Base-by-base conservation (phyloP, 2,329 filamentous ascomycete species). In the Teratosphaeria epicoccoides region DNA sequence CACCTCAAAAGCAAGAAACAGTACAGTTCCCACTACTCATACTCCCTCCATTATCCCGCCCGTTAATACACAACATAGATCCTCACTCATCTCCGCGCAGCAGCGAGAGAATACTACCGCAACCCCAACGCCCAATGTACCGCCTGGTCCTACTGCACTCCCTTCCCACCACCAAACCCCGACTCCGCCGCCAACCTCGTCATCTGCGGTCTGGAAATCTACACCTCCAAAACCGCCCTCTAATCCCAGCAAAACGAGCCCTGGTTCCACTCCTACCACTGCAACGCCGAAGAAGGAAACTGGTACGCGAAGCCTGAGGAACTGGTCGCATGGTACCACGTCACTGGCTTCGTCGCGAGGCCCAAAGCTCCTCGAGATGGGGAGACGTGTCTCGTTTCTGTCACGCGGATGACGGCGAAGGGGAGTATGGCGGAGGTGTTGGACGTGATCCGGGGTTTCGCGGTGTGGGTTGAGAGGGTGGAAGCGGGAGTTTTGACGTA, bases 231-330 rank as follows among this genome's bases (percentile, higher is more conserved):
- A 43, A 33, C 52, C 6, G 61, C 59, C 10, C 54, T 61, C 6
- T 54, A 61, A 26, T 33, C 49, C 22, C 62, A 64, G 50, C 26
- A 63, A 24, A 44, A 64, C 10, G 62, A 64, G 49, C 52, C 56
- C 26, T 61, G 54, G 47, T 64, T 63, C 53, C 62, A 64, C 46
- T 23, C 53, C 1, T 64, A 60, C 33, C 61, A 61, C 29, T 29
- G 53, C 3, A 53, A 50, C 9, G 61, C 55, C 24, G 53, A 52
- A 49, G n/a, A 53, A 25, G 58, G 62, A 44, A 40, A 26, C 1
- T 51, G 63, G 9, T 64, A 61, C 51, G 26, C 49, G 2, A 54
- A 57, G 29, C 49, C 54, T 3, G 62, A 61, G 43, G 55, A 57
- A 4, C 49, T 63, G 29, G 47, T 58, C 6, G 61, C 60, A 1